A percentile compares a stretch with the other conserved stretches of the same genome.
Conservation (phyloP, 495 filamentous ascomycete species). For the Penicillium parvum region DNA sequence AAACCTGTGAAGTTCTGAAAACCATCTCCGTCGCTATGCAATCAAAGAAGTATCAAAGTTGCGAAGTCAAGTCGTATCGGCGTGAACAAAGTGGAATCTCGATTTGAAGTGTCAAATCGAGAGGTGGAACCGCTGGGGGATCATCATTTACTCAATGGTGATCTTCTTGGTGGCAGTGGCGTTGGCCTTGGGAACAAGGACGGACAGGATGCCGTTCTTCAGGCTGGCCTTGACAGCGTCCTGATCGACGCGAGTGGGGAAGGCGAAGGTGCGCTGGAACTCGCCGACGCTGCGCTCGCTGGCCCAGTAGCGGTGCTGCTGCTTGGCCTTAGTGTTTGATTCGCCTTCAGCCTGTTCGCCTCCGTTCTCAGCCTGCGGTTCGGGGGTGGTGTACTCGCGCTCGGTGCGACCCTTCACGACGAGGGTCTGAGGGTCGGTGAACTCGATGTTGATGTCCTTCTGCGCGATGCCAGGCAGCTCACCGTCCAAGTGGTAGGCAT, state of each 20-base stretch:
- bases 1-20: too few species aligned
- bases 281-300: conserved; percentile 77
- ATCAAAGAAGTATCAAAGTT: too few species aligned
- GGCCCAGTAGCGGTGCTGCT: conserved; percentile 67
- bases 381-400: conserved; percentile 41
- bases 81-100: too few species aligned
- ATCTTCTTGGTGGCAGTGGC: conserved; percentile 51
- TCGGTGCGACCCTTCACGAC: conserved; percentile 64
- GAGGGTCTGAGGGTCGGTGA: conserved; percentile 75
- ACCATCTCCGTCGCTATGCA: too few species aligned
- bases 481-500: conserved; percentile 78
- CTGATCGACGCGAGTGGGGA: conserved; percentile 72
- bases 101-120: neutral
- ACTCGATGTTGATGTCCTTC: conserved; percentile 78
- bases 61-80: too few species aligned
- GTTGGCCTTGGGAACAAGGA: conserved; percentile 78
- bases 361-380: conserved; percentile 52
- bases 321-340: conserved; percentile 24
- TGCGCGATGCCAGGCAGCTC: conserved; percentile 83
- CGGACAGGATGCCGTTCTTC: conserved; percentile 72
- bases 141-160: conserved; percentile 49
- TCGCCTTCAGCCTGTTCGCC: conserved; percentile 20
- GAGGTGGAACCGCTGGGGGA: too few species aligned
- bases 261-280: conserved; percentile 79
- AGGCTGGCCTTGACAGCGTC: conserved; percentile 72